Evolutionary conservation across 345 rosid species (phyloP).

Genomic region (Eucalyptus curtisii): DNA sequence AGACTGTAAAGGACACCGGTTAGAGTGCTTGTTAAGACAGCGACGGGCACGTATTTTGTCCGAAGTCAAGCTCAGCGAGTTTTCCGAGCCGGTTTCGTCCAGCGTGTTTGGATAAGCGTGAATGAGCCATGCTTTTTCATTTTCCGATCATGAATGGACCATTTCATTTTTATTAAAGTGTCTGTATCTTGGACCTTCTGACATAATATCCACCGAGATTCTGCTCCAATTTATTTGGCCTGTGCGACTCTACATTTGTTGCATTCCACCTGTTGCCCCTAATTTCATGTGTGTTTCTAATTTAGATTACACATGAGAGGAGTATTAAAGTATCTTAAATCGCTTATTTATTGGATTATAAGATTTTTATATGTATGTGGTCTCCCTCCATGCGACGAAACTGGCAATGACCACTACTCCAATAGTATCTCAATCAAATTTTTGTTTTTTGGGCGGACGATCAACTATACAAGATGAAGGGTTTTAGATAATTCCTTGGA

Average conservation of each 20-base stretch:
- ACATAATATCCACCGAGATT: neutral
- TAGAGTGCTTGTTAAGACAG: neutral
- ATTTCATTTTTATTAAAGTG: neutral
- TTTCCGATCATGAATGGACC: neutral
- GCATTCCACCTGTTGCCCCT: neutral
- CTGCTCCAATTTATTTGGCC: neutral
- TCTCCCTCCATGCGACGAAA: neutral
- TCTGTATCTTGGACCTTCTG: neutral
- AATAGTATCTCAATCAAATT: neutral
- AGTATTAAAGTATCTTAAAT: neutral
- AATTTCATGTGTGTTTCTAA: neutral
- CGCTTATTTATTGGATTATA: neutral
- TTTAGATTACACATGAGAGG: neutral
- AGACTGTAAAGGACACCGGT: accelerated
- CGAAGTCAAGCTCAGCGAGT: neutral
- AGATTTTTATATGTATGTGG: neutral
- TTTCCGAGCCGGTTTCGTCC: too few relatives aligned
- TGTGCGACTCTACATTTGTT: neutral
- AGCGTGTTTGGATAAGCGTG: neutral
- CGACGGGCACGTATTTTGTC: neutral
- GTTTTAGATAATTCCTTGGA: neutral
- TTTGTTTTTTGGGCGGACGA: neutral
- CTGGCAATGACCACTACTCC: neutral
- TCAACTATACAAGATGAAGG: neutral
- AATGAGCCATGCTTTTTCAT: neutral